phyloP scores from a whole-genome alignment of 2,329 filamentous ascomycete species.

The Colletotrichum kahawae region DNA sequence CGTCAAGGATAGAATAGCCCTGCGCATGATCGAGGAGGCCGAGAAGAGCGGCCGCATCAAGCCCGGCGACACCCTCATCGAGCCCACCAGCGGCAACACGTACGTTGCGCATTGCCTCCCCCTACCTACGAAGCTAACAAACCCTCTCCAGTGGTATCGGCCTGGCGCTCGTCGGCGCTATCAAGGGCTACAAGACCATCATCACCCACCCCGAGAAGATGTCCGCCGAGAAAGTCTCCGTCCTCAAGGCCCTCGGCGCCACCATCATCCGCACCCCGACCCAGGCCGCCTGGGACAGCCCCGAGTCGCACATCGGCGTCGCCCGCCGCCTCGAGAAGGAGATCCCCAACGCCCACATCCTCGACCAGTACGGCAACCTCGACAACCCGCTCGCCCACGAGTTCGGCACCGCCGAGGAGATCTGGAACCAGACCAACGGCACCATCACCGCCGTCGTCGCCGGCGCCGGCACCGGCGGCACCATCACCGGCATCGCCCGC shows the following conservation, averaged over 20 bases:
- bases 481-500: conserved; percentile 86
- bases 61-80: conserved; percentile 95
- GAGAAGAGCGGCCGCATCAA: conserved; percentile 92
- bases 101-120: conserved; percentile 32
- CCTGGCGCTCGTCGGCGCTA: conserved; percentile 88
- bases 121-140: conserved; percentile 26
- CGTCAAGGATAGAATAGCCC: conserved; percentile 92
- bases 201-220: conserved; percentile 99
- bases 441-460: conserved; percentile 84
- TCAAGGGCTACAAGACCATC: conserved; percentile 98
- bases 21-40: conserved; percentile 97
- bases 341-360: conserved; percentile 93
- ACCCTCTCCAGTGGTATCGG: conserved; percentile 76
- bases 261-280: conserved; percentile 98
- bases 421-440: conserved; percentile 89
- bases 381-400: conserved; percentile 96
- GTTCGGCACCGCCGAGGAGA: conserved; percentile 92
- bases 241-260: conserved; percentile 89
- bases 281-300: conserved; percentile 91
- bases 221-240: conserved; percentile 97
- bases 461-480: conserved; percentile 93
- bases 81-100: conserved; percentile 98
- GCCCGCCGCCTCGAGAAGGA: conserved; percentile 90
- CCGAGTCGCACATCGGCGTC: conserved; percentile 97
- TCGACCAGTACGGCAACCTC: conserved; percentile 92